Evolutionary conservation across 1,139 yeast species (phyloP), one percentile per base, ranked within the genome.

Genomic region (Candida tetrigidarum): DNA sequence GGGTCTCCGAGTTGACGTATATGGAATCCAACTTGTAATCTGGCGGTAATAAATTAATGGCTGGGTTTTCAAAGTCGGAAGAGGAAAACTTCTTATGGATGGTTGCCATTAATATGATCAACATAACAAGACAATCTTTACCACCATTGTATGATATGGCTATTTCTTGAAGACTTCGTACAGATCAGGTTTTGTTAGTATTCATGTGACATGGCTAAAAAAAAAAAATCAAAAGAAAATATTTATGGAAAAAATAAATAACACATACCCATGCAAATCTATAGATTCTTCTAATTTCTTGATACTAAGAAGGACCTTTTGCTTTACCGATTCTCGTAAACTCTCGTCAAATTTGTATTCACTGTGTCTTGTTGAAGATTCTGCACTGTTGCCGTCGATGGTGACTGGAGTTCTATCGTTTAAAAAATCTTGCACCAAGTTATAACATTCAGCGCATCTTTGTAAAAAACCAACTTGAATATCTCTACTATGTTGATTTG

Each of bases 81-180:
- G 44, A 33, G 3, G 49, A 42, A 47, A 55, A 59, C 46, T 66
- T 65, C 32, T 64, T 63, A 55, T 80, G 76, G 4, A 86, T 68
- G 5, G 83, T 78, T 1, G 90, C 83, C 46, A 87, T 65, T 32
- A 84, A 76, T 2, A 90, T 60, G 11, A 87, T 69, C 39, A 90
- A 73, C 88, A 89, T 84, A 37, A 89, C 96, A 27, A 88, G 73
- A 56, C 97, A 90, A 64, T 90, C 97, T 57, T 90, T 90, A 2
- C 97, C 97, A 5, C 97, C 97, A 58, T 90, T 90, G 63, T 86
- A 90, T 4, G 95, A 85, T 6, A 90, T 69, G 3, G 96, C 85
- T 4, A 89, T 65, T 50, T 87, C 83, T 11, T 73, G 72, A 29
- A 79, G 63, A 1, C 74, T 62, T n/a, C n/a, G n/a, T n/a, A n/a